These are phyloP conservation scores for Hypocreales sp. DNA, from an alignment of 2,329 filamentous ascomycete species.

Conservation along the genomic window DNA sequence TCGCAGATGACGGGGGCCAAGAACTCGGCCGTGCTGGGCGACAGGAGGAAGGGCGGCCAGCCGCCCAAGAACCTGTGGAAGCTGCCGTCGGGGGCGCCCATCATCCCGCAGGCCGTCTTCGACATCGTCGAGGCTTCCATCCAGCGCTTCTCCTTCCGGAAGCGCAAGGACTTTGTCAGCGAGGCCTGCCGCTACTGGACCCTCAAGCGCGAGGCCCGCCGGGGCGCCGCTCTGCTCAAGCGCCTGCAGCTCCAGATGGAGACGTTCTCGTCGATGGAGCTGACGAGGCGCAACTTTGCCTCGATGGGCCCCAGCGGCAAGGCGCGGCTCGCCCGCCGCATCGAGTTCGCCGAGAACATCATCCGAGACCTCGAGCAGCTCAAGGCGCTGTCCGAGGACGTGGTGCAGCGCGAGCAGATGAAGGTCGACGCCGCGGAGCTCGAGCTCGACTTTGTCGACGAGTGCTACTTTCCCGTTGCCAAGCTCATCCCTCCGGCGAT, in stretches of 20 bases:
- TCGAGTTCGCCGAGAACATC: constrained; percentile 72
- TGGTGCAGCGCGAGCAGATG: constrained; percentile 60
- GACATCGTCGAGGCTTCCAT: constrained; percentile 75
- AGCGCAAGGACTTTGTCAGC: constrained; percentile 81
- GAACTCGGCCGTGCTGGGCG: constrained; percentile 56
- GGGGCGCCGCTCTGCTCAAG: constrained; percentile 84
- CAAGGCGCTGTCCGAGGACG: constrained; percentile 49
- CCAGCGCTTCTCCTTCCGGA: constrained; percentile 62
- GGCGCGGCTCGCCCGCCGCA: constrained; percentile 61
- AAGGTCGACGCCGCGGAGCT: constrained; percentile 67
- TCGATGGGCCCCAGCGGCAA: constrained; percentile 80
- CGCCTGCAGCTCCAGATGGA: constrained; percentile 89
- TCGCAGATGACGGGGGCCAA: constrained; percentile 73
- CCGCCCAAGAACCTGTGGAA: constrained; percentile 50
- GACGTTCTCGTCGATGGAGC: constrained; percentile 92
- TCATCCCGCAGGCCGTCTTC: constrained; percentile 80
- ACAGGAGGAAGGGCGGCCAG: constrained; percentile 55
- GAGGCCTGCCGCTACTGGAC: constrained; percentile 98
- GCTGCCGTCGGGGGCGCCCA: constrained; percentile 82
- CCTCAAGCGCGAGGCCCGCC: constrained; percentile 79
- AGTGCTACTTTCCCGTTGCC: constrained; percentile 80
- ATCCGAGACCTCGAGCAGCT: constrained; percentile 66
- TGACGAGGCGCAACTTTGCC: constrained; percentile 89
- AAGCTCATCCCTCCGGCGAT: constrained; percentile 63
- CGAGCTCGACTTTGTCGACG: constrained; percentile 68